A percentile compares a stretch with the other conserved stretches of the same genome.
These are phyloP conservation scores for Debaryomyces robertsiae DNA, from an alignment of 1,139 yeast species.

Conservation along the genomic window DNA sequence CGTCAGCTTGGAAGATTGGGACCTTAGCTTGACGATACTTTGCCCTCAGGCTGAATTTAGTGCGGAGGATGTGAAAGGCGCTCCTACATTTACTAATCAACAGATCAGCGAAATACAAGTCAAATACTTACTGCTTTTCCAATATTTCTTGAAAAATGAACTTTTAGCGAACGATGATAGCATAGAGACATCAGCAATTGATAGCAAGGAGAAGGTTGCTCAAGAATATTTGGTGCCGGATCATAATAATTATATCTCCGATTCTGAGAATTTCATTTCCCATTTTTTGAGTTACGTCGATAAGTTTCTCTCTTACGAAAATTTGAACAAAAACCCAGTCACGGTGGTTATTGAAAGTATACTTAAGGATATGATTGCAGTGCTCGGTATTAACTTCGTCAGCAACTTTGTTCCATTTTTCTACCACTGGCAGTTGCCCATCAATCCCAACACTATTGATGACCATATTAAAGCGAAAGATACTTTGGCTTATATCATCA, in stretches of 20 bases:
- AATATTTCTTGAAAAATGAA: constrained; percentile 37
- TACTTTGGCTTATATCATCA: constrained; percentile 37
- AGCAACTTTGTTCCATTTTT: constrained; percentile 51
- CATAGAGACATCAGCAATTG: constrained; percentile 1
- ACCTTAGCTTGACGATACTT: constrained; percentile 38
- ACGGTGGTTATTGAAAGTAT: constrained; percentile 27
- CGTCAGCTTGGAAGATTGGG: constrained; percentile 49
- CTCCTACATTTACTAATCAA: constrained; percentile 21
- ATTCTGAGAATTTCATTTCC: constrained; percentile 38
- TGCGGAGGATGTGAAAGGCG: constrained; percentile 13
- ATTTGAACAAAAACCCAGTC: constrained; percentile 25
- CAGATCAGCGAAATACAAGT: constrained; percentile 36
- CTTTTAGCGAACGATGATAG: constrained; percentile 19
- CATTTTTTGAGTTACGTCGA: constrained; percentile 38
- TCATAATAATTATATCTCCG: constrained; percentile 39
- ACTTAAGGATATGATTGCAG: constrained; percentile 31
- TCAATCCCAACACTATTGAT: constrained; percentile 15
- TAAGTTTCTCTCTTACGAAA: constrained; percentile 31
- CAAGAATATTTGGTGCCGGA: constrained; percentile 37
- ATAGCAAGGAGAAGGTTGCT: constrained; percentile 10
- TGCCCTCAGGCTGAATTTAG: constrained; percentile 28
- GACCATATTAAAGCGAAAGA: constrained; percentile 29
- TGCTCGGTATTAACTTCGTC: constrained; percentile 50
- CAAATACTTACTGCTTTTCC: constrained; percentile 37
- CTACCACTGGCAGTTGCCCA: constrained; percentile 45